phyloP scores from a whole-genome alignment of 1,284 basidiomycete species.

The Apiotrichum sp. region DNA sequence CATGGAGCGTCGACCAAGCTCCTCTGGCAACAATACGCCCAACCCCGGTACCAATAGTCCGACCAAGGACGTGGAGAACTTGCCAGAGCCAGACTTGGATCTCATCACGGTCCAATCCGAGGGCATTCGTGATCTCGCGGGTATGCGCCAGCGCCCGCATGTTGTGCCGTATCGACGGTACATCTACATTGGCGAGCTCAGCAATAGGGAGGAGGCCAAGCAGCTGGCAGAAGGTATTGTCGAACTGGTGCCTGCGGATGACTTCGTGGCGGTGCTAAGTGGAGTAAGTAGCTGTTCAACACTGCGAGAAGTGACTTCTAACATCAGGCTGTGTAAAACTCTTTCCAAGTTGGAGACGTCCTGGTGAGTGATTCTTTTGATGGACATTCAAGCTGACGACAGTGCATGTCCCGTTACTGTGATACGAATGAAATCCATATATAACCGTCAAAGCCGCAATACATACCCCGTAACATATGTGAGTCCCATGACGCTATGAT shows the following conservation, averaged over 20 bases:
- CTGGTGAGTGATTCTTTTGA: too few species aligned
- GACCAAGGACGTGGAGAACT: neutral
- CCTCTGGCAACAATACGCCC: neutral
- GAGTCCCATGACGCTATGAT: conserved; percentile 22
- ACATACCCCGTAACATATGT: too few species aligned
- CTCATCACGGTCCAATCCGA: conserved; percentile 18
- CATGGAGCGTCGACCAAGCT: too few species aligned
- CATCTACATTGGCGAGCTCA: conserved; percentile 27
- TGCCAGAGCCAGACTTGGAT: neutral
- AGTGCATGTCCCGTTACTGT: too few species aligned
- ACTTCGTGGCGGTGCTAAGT: conserved; percentile 27
- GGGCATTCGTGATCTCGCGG: conserved; percentile 24
- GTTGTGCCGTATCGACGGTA: conserved; percentile 29
- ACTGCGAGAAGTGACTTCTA: neutral
- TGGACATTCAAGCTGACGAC: too few species aligned
- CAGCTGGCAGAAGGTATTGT: conserved; percentile 10
- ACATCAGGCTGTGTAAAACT: neutral
- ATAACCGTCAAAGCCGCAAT: too few species aligned
- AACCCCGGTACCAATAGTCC: neutral
- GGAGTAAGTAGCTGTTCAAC: conserved; percentile 14
- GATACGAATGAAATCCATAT: too few species aligned
- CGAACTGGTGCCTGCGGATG: conserved; percentile 25
- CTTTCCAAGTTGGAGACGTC: too few species aligned
- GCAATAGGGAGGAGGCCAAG: neutral
- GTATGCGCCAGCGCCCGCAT: conserved; percentile 27